Percentiles rank a stretch among this genome's conserved stretches.
Evolutionary conservation across 345 rosid genomes (phyloP).

Genomic region (Noccaea caerulescens): DNA sequence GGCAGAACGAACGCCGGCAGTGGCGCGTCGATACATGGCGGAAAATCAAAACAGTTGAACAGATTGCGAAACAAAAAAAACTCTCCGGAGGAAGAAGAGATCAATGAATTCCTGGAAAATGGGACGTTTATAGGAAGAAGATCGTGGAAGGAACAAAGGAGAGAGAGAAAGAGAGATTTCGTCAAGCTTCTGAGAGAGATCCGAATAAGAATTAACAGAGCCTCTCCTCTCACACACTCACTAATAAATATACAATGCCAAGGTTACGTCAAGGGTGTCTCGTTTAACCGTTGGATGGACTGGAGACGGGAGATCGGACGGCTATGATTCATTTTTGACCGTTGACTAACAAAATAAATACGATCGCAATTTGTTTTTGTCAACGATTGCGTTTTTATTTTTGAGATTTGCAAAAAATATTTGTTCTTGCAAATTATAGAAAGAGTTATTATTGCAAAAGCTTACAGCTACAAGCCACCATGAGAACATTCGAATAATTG

Average conservation of each 20-base stretch:
- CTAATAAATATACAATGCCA: slow-evolving; percentile 28
- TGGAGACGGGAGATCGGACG: neutral
- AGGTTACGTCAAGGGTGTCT: neutral
- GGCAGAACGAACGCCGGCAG: slow-evolving; percentile 49
- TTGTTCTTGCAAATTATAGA: neutral
- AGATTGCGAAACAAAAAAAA: neutral
- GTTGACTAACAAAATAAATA: neutral
- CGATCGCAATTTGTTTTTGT: neutral
- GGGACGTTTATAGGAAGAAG: slow-evolving; percentile 23
- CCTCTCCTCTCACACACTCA: neutral
- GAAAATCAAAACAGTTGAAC: slow-evolving; percentile 13
- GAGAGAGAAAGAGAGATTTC: slow-evolving; percentile 2
- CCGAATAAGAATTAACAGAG: neutral
- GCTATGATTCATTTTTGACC: neutral
- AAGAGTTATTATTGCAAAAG: neutral
- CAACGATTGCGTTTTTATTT: slow-evolving; percentile 8
- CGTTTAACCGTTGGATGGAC: slow-evolving; percentile 33
- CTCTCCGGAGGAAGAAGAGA: neutral
- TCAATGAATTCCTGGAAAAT: slow-evolving; percentile 4
- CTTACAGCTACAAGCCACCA: slow-evolving; percentile 18
- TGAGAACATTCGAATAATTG: slow-evolving; percentile 42
- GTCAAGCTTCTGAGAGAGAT: slow-evolving; percentile 1
- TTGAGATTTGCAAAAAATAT: neutral
- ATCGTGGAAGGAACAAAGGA: slow-evolving; percentile 20
- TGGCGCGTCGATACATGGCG: slow-evolving; percentile 44